Base-by-base conservation (phyloP, 225 moss, liverwort and hornwort species). In the Antitrichia curtipendula region DNA sequence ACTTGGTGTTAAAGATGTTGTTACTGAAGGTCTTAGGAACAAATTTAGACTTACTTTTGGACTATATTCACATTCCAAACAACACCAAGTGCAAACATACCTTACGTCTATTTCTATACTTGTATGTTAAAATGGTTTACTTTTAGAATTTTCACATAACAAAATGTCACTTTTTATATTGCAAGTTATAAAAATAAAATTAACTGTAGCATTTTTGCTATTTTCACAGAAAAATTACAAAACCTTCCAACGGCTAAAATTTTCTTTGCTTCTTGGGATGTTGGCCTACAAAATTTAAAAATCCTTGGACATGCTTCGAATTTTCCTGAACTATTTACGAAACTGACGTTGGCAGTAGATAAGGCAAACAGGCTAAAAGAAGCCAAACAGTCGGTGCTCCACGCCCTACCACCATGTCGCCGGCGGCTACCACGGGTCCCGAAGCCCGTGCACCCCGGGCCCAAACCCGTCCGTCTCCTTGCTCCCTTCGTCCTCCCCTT, bases 131-230 rank as follows among this genome's bases (percentile, higher is more conserved):
- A 43, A 16, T 28, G 16, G 2, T 45, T 72, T 10, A 28, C 2
- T 45, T 28, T 45, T 16, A 17, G 2, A 45, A 71, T 27, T 43
- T 1, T 8, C 1, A 41, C 1, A 8, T 0, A 45, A 40, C 1
- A 4, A 73, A 29, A 11, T 11, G 6, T 71, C 16, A 16, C 10
- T 28, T 28, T 43, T 45, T 6, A 3, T 9, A 45, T 72, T 45
- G 0, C 6, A 45, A 45, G 47, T 72, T 29, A 4, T 9, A 8
- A 45, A 9, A 15, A 41, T 13, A 6, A n/a, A n/a, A n/a, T 22
- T 28, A 29, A 29, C 19, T 45, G 9, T 73, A 17, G 2, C 29
- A 17, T 10, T 28, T 17, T 28, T 17, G 45, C 0, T 0, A 29
- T 17, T 28, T 72, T 18, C 18, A 28, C 17, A 47, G 8, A 45